Evolutionary conservation across 1,284 basidiomycete genomes (phyloP).

Genomic region (Pyrrhoderma lamaoense): DNA sequence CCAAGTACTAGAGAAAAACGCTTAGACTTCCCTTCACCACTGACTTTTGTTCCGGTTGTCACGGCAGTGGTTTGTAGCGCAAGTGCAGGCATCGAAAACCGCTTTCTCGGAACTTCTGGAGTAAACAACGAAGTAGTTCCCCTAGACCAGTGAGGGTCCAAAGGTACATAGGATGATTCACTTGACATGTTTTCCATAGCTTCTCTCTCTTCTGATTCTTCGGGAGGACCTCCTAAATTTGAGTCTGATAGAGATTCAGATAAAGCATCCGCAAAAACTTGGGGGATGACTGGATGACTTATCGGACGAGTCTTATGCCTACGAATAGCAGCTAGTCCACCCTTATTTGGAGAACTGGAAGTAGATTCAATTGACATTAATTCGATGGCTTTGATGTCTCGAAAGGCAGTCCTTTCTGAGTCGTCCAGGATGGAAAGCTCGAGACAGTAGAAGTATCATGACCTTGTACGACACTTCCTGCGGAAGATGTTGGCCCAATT

Average conservation of each 20-base stretch:
- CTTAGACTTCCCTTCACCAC: slow-evolving; percentile 35
- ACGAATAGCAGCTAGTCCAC: slow-evolving; percentile 10
- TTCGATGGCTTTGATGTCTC: slow-evolving; percentile 4
- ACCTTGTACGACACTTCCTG: slow-evolving; percentile 15
- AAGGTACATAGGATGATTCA: not conserved
- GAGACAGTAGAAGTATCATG: slow-evolving; percentile 33
- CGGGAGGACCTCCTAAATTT: not conserved
- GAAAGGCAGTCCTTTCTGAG: slow-evolving; percentile 12
- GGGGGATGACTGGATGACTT: slow-evolving; percentile 17
- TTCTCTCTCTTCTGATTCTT: not conserved
- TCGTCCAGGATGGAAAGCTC: slow-evolving; percentile 36
- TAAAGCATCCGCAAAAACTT: slow-evolving; percentile 8
- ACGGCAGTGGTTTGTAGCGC: slow-evolving; percentile 68
- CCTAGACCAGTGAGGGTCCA: slow-evolving; percentile 18
- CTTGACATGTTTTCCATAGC: slow-evolving; percentile 4
- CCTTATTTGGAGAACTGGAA: slow-evolving; percentile 8
- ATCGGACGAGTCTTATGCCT: slow-evolving; percentile 12
- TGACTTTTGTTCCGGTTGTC: slow-evolving; percentile 43
- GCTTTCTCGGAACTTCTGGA: slow-evolving; percentile 50
- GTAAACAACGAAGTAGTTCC: slow-evolving; percentile 16
- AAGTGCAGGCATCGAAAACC: slow-evolving; percentile 67
- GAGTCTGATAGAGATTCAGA: not conserved
- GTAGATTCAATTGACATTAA: slow-evolving; percentile 38
- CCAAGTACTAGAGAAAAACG: slow-evolving; percentile 54
- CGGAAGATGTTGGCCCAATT: slow-evolving; percentile 33